Percentiles rank a stretch among this genome's conserved stretches.
These are phyloP conservation scores for Nicotiana noctiflora DNA, from an alignment of 257 asterid genomes.

Conservation along the genomic window DNA sequence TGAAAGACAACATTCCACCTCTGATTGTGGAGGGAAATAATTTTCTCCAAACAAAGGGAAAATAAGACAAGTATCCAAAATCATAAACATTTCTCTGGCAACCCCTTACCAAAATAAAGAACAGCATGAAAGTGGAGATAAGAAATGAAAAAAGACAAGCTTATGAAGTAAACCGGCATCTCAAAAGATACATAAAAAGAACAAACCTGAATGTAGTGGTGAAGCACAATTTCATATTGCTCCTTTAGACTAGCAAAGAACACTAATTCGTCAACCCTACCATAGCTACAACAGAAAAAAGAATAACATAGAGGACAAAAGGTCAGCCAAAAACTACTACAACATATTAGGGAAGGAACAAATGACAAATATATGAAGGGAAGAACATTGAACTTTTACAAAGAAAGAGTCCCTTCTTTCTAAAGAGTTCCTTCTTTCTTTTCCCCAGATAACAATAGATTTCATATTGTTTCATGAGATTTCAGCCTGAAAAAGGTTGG, in stretches of 20 bases:
- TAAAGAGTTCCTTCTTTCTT: neutral
- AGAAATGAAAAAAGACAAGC: neutral
- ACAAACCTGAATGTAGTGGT: slow-evolving; percentile 88
- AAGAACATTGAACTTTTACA: neutral
- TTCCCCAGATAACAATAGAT: neutral
- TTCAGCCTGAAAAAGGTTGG: neutral
- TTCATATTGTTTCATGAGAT: neutral
- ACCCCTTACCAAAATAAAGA: neutral
- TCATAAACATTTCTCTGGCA: neutral
- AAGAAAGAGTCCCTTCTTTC: neutral
- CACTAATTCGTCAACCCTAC: slow-evolving; percentile 94
- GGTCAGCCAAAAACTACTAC: neutral
- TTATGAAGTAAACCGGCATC: neutral
- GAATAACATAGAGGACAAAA: neutral
- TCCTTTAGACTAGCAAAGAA: slow-evolving; percentile 95
- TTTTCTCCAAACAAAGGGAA: neutral
- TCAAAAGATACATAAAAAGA: slow-evolving; percentile 15
- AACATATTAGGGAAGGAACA: neutral
- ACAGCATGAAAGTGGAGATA: neutral
- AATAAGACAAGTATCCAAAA: neutral
- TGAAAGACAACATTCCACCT: neutral
- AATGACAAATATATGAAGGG: neutral
- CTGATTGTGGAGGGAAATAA: neutral
- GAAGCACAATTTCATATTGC: slow-evolving; percentile 87
- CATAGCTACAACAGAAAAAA: slow-evolving; percentile 54